These are phyloP conservation scores for Flaveria bidentis DNA, from an alignment of 129 eudicot genomes.

Conservation along the genomic window DNA sequence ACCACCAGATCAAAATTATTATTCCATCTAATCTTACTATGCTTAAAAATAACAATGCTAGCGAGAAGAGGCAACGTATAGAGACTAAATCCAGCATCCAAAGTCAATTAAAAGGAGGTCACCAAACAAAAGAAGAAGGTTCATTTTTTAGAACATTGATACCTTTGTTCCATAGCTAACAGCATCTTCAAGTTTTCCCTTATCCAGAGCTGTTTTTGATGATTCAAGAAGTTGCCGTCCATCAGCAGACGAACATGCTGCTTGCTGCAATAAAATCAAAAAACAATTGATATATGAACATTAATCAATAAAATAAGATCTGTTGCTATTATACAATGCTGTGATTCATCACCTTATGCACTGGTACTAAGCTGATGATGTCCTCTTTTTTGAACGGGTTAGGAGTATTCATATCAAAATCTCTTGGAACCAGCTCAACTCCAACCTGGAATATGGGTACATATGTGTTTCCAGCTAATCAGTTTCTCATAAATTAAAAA, in stretches of 20 bases:
- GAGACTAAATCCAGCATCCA: slow-evolving; percentile 1
- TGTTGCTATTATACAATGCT: slow-evolving; percentile 4
- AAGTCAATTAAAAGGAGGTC: background rate
- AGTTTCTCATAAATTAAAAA: background rate
- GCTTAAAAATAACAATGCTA: slow-evolving; percentile 6
- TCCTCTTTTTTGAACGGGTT: slow-evolving; percentile 78
- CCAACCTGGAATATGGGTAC: slow-evolving; percentile 65
- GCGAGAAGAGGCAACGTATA: background rate
- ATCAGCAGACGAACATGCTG: slow-evolving; percentile 99
- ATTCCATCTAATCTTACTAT: background rate
- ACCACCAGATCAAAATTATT: background rate
- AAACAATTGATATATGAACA: slow-evolving; percentile 4
- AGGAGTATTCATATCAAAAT: slow-evolving; percentile 89
- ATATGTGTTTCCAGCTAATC: background rate
- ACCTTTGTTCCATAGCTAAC: slow-evolving; percentile 99
- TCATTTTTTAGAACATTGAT: slow-evolving; percentile 13
- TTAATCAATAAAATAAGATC: slow-evolving; percentile 11
- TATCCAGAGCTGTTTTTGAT: slow-evolving; percentile 97
- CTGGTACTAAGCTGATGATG: slow-evolving; percentile 90
- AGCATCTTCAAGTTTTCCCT: slow-evolving; percentile 99
- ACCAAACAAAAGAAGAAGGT: slow-evolving; percentile 12
- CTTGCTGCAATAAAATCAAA: slow-evolving; percentile 69
- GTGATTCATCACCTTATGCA: slow-evolving; percentile 76
- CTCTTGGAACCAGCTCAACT: slow-evolving; percentile 94
- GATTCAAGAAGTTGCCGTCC: slow-evolving; percentile 99